Evolutionary conservation across 208 protist genomes (phyloP).

Genomic region (Leishmania major): DNA sequence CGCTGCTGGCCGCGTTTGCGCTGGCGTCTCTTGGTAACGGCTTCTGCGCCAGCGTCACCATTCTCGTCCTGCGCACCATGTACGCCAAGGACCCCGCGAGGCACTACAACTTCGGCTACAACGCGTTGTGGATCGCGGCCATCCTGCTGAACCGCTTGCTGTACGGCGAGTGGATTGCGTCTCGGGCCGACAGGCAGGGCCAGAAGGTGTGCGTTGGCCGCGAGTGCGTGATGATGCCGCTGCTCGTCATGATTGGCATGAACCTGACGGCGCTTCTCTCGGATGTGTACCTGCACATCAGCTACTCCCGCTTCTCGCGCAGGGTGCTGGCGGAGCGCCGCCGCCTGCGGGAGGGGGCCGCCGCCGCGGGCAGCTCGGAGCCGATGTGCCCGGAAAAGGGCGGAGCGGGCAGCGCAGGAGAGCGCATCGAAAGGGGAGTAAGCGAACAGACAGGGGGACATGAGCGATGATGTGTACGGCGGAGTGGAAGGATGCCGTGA

Average conservation of each 20-base stretch:
- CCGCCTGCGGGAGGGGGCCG: slow-evolving; percentile 27
- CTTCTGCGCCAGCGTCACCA: slow-evolving; percentile 44
- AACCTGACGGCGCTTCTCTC: slow-evolving; percentile 39
- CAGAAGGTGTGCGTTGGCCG: slow-evolving; percentile 33
- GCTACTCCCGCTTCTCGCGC: slow-evolving; percentile 36
- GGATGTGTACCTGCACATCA: slow-evolving; percentile 46
- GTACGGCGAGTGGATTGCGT: slow-evolving; percentile 76
- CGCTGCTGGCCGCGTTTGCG: slow-evolving; percentile 43
- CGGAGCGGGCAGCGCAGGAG: background rate
- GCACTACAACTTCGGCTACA: slow-evolving; percentile 71
- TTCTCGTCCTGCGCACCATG: slow-evolving; percentile 66
- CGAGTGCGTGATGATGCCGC: slow-evolving; percentile 51
- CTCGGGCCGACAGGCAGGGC: slow-evolving; percentile 44
- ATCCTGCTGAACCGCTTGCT: slow-evolving; percentile 70
- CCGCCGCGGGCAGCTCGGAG: slow-evolving; percentile 1
- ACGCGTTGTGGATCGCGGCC: slow-evolving; percentile 33
- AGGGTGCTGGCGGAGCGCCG: slow-evolving; percentile 48
- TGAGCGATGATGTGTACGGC: slow-evolving; percentile 16
- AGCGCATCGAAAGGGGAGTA: slow-evolving; percentile 16
- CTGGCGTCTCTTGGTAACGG: slow-evolving; percentile 67
- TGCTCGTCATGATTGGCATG: slow-evolving; percentile 53
- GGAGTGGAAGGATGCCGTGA: background rate
- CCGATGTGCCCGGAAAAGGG: slow-evolving; percentile 6
- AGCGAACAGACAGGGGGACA: slow-evolving; percentile 19
- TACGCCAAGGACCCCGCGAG: slow-evolving; percentile 73